Evolutionary conservation across 108 stramenopile species (phyloP).

Genomic region (Skeletonema potamos): DNA sequence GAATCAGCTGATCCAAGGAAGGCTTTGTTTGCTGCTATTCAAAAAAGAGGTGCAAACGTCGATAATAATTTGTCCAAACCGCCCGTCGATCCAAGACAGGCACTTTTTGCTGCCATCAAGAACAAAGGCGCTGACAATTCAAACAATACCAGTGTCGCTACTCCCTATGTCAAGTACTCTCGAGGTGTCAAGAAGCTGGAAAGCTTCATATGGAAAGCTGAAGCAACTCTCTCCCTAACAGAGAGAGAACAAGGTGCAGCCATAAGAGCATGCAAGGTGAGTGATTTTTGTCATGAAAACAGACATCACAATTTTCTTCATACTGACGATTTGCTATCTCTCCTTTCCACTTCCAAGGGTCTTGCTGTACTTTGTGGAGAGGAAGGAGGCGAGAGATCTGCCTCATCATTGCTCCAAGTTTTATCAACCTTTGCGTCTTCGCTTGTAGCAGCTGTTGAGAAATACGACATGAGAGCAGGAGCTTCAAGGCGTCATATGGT

Average conservation of each 20-base stretch:
- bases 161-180: constrained; percentile 20
- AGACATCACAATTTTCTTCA: neutral
- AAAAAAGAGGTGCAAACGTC: constrained; percentile 14
- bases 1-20: constrained; percentile 36
- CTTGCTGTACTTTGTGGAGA: constrained; percentile 80
- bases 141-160: neutral
- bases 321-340: neutral
- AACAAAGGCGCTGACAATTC: constrained; percentile 5
- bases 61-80: constrained; percentile 3
- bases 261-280: constrained; percentile 60
- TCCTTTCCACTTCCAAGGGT: constrained; percentile 25
- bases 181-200: constrained; percentile 62
- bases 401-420: constrained; percentile 62
- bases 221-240: constrained; percentile 39
- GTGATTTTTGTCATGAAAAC: neutral
- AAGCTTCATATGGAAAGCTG: constrained; percentile 58
- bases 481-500: constrained; percentile 48
- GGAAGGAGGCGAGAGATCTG: constrained; percentile 62
- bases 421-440: constrained; percentile 65
- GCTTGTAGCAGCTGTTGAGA: constrained; percentile 62
- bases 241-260: constrained; percentile 56
- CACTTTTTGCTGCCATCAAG: constrained; percentile 48
- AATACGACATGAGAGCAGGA: constrained; percentile 63
- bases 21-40: constrained; percentile 54
- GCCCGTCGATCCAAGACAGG: constrained; percentile 33